Conservation (phyloP, 1,284 basidiomycete genomes). For the Ganoderma sp. region DNA sequence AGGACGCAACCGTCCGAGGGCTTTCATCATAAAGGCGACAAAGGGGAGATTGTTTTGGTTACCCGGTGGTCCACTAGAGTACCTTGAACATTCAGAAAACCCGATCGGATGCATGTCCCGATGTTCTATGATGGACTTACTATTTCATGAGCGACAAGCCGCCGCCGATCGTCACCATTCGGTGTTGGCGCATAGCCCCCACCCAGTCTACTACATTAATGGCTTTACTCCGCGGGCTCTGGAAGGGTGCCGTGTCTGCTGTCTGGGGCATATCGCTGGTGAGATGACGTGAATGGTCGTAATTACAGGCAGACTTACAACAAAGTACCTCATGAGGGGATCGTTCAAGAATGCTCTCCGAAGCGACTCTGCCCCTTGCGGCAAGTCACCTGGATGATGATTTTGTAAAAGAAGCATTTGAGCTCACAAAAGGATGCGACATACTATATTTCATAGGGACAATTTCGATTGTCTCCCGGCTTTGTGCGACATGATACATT, state of each 20-base stretch:
- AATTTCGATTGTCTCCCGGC: background rate
- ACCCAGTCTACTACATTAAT: constrained; percentile 13
- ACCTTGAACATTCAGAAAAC: background rate
- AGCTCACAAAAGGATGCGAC: background rate
- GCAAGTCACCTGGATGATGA: constrained; percentile 12
- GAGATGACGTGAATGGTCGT: background rate
- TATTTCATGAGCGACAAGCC: constrained; percentile 24
- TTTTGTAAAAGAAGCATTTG: background rate
- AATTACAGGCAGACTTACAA: background rate
- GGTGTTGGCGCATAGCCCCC: constrained; percentile 15
- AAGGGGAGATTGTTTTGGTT: background rate
- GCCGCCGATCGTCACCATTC: constrained; percentile 14
- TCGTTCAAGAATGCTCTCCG: constrained; percentile 20
- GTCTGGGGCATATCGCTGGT: background rate
- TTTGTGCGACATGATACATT: background rate
- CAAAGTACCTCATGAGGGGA: constrained; percentile 22
- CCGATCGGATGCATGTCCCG: background rate
- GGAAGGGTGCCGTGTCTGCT: constrained; percentile 22
- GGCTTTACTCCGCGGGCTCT: background rate
- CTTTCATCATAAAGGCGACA: background rate
- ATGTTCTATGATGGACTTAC: constrained; percentile 9
- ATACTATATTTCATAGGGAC: constrained; percentile 20
- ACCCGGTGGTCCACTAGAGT: background rate
- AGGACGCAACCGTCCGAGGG: constrained; percentile 3
- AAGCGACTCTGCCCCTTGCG: constrained; percentile 9